phyloP scores from a whole-genome alignment of 1,284 basidiomycete species.

The Ceratobasidium sp. region DNA sequence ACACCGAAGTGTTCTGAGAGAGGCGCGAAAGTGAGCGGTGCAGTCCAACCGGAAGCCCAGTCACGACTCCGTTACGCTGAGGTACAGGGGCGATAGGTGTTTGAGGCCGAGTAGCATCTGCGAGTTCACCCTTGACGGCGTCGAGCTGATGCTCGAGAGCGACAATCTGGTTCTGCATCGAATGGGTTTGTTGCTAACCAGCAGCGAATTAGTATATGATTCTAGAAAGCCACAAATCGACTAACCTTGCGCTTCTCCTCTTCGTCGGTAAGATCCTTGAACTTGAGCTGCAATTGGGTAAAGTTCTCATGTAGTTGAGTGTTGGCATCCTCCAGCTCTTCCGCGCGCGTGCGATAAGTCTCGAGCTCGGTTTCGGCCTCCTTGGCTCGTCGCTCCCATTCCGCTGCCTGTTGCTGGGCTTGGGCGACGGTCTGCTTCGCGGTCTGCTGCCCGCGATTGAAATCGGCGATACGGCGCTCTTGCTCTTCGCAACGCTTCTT shows the following conservation, averaged over 20 bases:
- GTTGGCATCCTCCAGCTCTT: constrained; percentile 76
- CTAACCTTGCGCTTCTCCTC: constrained; percentile 12
- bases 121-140: constrained; percentile 65
- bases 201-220: constrained; percentile 23
- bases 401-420: constrained; percentile 73
- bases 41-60: constrained; percentile 22
- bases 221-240: background rate
- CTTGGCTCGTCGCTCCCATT: constrained; percentile 79
- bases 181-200: constrained; percentile 70
- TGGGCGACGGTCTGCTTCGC: constrained; percentile 69
- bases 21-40: constrained; percentile 53
- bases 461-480: constrained; percentile 64
- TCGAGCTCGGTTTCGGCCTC: constrained; percentile 68
- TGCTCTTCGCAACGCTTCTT: constrained; percentile 76
- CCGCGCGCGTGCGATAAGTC: constrained; percentile 67
- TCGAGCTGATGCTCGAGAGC: constrained; percentile 66
- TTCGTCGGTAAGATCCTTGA: constrained; percentile 22
- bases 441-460: constrained; percentile 63
- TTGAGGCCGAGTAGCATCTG: constrained; percentile 53
- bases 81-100: constrained; percentile 42
- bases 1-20: constrained; percentile 63
- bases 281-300: constrained; percentile 51
- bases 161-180: constrained; percentile 68
- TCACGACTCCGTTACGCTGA: constrained; percentile 46
- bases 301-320: constrained; percentile 63